A percentile compares a stretch with the other conserved stretches of the same genome.
Conservation (phyloP, 352 stramenopile genomes). For the Aphanomyces cochlioides region DNA sequence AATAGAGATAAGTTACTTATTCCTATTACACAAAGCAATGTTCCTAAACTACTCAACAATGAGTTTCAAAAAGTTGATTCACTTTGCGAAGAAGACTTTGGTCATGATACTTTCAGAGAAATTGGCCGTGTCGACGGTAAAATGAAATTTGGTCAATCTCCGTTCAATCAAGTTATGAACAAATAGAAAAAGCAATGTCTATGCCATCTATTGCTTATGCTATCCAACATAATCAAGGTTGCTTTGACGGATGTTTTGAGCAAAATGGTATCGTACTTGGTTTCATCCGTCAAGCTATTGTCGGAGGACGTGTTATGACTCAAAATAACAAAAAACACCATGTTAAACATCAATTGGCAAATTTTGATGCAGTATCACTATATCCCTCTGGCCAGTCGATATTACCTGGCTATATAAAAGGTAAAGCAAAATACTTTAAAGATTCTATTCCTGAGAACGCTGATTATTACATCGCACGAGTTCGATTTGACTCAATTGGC, state of each 20-base stretch:
- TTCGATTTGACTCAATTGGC: constrained; percentile 28
- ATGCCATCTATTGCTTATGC: constrained; percentile 25
- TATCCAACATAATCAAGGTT: constrained; percentile 29
- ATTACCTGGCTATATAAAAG: constrained; percentile 25
- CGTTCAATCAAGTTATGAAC: constrained; percentile 10
- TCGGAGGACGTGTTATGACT: constrained; percentile 32
- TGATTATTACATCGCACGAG: constrained; percentile 27
- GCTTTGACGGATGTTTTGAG: constrained; percentile 28
- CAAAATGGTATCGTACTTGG: constrained; percentile 24
- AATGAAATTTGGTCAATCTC: constrained; percentile 13
- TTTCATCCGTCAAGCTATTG: constrained; percentile 28
- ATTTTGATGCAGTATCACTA: constrained; percentile 29
- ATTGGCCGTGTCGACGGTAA: constrained; percentile 15
- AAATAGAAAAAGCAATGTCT: background rate
- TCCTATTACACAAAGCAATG: constrained; percentile 28
- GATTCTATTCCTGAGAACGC: constrained; percentile 20
- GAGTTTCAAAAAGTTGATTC: constrained; percentile 29
- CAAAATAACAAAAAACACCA: constrained; percentile 28
- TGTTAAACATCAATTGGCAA: constrained; percentile 26
- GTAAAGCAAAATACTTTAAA: constrained; percentile 28
- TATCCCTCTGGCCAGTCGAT: constrained; percentile 23
- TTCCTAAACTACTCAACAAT: constrained; percentile 28
- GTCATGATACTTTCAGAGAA: constrained; percentile 20
- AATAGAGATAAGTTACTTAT: constrained; percentile 29
- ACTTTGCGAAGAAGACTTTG: constrained; percentile 18